phyloP scores from a whole-genome alignment of 2,329 filamentous ascomycete species.

The Paradendryphiella salina region DNA sequence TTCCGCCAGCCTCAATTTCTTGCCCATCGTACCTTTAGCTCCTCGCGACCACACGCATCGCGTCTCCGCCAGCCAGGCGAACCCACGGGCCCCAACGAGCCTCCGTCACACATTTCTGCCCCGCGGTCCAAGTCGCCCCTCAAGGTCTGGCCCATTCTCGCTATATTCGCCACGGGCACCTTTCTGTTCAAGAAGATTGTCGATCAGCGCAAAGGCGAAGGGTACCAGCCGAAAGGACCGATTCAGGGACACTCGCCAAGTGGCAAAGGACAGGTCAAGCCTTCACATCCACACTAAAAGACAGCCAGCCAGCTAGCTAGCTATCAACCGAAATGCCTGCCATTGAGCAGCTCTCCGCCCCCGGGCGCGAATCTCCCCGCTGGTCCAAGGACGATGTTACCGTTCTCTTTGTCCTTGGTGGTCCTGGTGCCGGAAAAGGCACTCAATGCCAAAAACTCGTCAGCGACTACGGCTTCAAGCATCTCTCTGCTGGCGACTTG shows the following conservation, averaged over 20 bases:
- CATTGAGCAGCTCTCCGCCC: conserved; percentile 45
- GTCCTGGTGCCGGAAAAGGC: conserved; percentile 93
- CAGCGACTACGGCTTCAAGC: conserved; percentile 83
- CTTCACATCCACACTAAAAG: conserved; percentile 31
- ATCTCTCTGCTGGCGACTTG: conserved; percentile 91
- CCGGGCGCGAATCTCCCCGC: conserved; percentile 62
- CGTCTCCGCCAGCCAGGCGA: conserved; percentile 43
- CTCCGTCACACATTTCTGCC: conserved; percentile 37
- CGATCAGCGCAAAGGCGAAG: conserved; percentile 49
- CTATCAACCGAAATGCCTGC: conserved; percentile 42
- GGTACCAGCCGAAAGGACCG: conserved; percentile 35
- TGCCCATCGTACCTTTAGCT: conserved; percentile 30
- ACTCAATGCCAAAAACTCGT: conserved; percentile 93
- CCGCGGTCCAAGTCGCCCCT: conserved; percentile 47
- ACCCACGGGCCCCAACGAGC: conserved; percentile 47
- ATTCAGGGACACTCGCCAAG: conserved; percentile 41
- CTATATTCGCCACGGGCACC: conserved; percentile 53
- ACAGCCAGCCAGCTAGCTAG: conserved; percentile 11
- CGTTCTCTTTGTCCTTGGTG: conserved; percentile 96
- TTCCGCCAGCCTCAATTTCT: conserved; percentile 9
- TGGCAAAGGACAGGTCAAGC: conserved; percentile 26
- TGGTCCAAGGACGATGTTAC: conserved; percentile 79
- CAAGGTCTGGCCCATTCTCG: conserved; percentile 51
- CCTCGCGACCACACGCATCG: conserved; percentile 28
- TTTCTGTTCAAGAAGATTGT: conserved; percentile 53